Base-by-base conservation (phyloP, 441 rosid species). In the Aleurites moluccanus region DNA sequence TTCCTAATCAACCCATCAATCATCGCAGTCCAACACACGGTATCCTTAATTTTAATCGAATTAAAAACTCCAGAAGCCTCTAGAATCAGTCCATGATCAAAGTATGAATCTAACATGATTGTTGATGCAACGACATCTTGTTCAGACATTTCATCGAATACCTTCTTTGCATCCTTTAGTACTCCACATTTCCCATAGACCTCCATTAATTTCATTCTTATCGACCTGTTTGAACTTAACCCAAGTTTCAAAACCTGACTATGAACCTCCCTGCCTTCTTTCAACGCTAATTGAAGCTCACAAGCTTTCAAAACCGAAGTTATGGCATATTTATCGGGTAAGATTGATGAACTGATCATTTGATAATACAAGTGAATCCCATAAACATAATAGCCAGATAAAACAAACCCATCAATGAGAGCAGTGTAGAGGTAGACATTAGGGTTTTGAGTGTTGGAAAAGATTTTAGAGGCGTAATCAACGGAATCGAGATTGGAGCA, bases 1-100 rank as follows among this genome's bases (percentile, higher is more conserved):
- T 91, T 90, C 81, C 88, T 92, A 1, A 91, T 84, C 69, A 79
- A 87, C 74, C 97, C 94, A 73, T 94, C 85, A 77, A 93, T 88
- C 92, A 91, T 85, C 16, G 94, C 91, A 55, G 90, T 93, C 97
- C 94, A 91, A 74, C 91, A 85, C 67, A 89, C 85, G 0, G 85
- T 85, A 78, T 91, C 93, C 79, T 83, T 88, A 18, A 28, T n/a
- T 77, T 77, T 30, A 23, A 88, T 83, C 78, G 71, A 73, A 74
- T 61, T 56, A 50, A 91, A 91, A 28, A 83, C 33, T 56, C 53
- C 79, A 67, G 64, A 28, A 0, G 91, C 92, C 59, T 88, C 84
- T 56, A 42, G 65, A 67, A 65, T 16, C 66, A 74, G 10, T 18
- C 65, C 77, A 20, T 69, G 80, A 16, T 85, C 86, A 49, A 82